phyloP scores from a whole-genome alignment of 2,329 filamentous ascomycete species.

The Xylariaceae sp. region DNA sequence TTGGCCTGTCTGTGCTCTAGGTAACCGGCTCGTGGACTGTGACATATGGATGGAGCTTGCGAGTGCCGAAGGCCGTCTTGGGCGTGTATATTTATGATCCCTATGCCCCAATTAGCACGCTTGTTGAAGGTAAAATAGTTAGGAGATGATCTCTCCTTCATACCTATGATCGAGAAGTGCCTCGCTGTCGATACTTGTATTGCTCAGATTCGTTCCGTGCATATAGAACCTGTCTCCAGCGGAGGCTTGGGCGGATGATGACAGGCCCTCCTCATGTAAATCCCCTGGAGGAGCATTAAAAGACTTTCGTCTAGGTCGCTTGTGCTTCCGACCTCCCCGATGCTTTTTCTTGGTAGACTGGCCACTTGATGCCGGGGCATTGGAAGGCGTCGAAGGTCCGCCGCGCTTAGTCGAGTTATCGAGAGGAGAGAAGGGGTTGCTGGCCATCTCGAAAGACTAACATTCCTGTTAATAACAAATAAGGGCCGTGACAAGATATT shows the following conservation, averaged over 20 bases:
- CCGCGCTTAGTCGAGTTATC: conserved; percentile 42
- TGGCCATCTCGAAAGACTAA: conserved; percentile 21
- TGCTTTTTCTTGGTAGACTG: conserved; percentile 62
- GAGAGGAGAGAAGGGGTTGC: conserved; percentile 59
- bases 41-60: conserved; percentile 42
- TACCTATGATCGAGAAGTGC: conserved; percentile 80
- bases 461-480: conserved; percentile 10
- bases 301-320: conserved; percentile 74
- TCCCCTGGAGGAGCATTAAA: conserved; percentile 71
- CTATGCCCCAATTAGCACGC: conserved; percentile 13
- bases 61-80: conserved; percentile 60
- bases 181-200: conserved; percentile 87
- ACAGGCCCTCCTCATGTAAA: conserved; percentile 37
- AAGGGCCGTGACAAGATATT: no score
- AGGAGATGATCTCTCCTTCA: conserved; percentile 16
- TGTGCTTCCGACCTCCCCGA: conserved; percentile 73
- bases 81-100: conserved; percentile 51
- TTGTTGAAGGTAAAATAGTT: background rate
- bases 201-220: conserved; percentile 66
- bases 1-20: conserved; percentile 17
- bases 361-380: conserved; percentile 18
- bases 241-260: conserved; percentile 28
- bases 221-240: conserved; percentile 52
- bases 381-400: conserved; percentile 33
- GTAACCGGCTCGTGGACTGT: conserved; percentile 34